Conservation (phyloP, 2,329 filamentous ascomycete genomes). For the Cercospora sp. region DNA sequence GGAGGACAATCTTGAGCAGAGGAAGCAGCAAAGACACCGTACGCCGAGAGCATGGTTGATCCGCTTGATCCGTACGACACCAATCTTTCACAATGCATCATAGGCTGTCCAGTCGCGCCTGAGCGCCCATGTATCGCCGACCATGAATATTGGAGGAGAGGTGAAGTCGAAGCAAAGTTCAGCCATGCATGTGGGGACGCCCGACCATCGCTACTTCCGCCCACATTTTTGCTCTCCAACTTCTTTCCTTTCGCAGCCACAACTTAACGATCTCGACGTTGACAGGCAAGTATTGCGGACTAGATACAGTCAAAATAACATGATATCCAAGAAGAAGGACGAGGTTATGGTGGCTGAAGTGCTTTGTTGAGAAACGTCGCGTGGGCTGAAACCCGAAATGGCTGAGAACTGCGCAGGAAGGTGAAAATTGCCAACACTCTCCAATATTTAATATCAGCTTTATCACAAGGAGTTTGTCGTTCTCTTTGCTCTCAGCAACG, state of each 20-base stretch:
- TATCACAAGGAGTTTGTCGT: background rate
- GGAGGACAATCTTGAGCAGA: background rate
- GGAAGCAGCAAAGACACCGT: background rate
- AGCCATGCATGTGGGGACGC: background rate
- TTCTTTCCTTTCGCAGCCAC: background rate
- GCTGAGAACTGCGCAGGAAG: background rate
- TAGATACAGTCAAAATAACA: no score
- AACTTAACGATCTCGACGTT: background rate
- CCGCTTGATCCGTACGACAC: background rate
- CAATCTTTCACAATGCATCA: background rate
- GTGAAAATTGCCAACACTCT: no score
- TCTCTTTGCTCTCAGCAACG: background rate
- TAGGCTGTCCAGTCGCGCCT: background rate
- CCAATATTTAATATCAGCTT: no score
- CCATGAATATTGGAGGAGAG: background rate
- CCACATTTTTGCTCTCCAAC: background rate
- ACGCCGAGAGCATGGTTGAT: background rate
- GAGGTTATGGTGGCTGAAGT: background rate
- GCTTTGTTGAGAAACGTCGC: background rate
- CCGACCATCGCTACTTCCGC: background rate
- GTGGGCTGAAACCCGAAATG: background rate
- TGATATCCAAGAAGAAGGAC: background rate
- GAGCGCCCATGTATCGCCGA: background rate
- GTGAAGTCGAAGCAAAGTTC: background rate
- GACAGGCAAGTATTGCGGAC: background rate